phyloP scores from a whole-genome alignment of 495 filamentous ascomycete genomes.

The Pyrenula massariospora region DNA sequence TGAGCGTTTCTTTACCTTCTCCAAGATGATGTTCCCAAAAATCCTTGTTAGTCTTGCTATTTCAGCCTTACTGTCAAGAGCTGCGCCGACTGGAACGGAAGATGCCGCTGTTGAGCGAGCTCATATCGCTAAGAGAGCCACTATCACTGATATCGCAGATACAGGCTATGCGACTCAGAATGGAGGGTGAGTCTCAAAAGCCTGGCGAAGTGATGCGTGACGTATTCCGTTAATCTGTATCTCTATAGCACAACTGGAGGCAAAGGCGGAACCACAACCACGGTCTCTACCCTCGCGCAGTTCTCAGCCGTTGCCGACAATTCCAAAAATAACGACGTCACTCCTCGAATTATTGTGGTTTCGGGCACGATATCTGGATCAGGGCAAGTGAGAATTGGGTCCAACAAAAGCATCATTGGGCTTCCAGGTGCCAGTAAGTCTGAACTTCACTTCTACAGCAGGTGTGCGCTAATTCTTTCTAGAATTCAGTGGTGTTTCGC shows the following conservation, averaged over 20 bases:
- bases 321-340: constrained; percentile 11
- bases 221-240: not conserved
- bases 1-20: not conserved
- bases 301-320: constrained; percentile 37
- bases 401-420: constrained; percentile 46
- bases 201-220: not conserved
- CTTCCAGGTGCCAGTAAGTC: constrained; percentile 9
- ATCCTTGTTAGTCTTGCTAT: not conserved
- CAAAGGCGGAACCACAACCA: constrained; percentile 43
- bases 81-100: constrained; percentile 1
- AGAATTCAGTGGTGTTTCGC: not conserved
- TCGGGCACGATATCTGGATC: constrained; percentile 30
- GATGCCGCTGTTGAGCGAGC: not conserved
- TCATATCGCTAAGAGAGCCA: constrained; percentile 14
- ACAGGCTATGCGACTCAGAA: constrained; percentile 31
- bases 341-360: constrained; percentile 29
- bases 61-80: not conserved
- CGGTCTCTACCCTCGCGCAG: constrained; percentile 42
- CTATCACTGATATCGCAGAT: constrained; percentile 14
- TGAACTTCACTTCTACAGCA: not conserved
- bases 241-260: constrained; percentile 40
- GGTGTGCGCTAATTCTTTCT: constrained; percentile 4
- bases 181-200: constrained; percentile 15
- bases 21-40: not conserved
- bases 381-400: constrained; percentile 32